Evolutionary conservation across 75 land plant genomes (phyloP).

Genomic region (Azolla pinnata): DNA sequence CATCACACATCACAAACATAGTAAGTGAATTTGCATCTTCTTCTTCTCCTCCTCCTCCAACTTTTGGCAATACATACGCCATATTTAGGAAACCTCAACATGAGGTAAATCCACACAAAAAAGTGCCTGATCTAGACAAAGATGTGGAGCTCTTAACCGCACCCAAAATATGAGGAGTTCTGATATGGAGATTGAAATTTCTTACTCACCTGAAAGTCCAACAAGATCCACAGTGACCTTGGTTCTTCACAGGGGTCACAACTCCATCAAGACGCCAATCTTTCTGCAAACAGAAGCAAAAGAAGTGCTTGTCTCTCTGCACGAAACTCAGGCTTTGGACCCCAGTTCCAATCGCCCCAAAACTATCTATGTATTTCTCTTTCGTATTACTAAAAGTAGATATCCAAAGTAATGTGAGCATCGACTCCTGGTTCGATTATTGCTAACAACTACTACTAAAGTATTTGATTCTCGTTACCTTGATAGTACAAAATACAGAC

Average conservation of each 20-base stretch:
- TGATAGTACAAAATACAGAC: neutral
- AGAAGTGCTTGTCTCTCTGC: neutral
- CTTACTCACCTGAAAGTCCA: conserved; percentile 99
- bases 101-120: neutral
- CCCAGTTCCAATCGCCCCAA: neutral
- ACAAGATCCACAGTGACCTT: conserved; percentile 90
- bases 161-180: neutral
- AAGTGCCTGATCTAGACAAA: neutral
- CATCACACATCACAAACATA: neutral
- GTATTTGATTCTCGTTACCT: too few species aligned
- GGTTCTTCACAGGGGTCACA: conserved; percentile 85
- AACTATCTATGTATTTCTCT: neutral
- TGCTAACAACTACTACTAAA: too few species aligned
- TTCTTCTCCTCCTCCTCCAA: neutral
- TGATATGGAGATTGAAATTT: neutral
- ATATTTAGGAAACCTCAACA: neutral
- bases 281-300: conserved; percentile 40
- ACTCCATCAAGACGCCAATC: conserved; percentile 91
- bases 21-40: neutral
- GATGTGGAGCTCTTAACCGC: neutral
- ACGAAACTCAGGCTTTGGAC: neutral
- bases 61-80: neutral
- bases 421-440: too few species aligned
- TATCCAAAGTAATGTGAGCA: too few species aligned
- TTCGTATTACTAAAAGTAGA: neutral